A percentile compares a stretch with the other conserved stretches of the same genome.
Evolutionary conservation across 2,329 filamentous ascomycete genomes (phyloP).

Genomic region (Xylariaceae sp.): DNA sequence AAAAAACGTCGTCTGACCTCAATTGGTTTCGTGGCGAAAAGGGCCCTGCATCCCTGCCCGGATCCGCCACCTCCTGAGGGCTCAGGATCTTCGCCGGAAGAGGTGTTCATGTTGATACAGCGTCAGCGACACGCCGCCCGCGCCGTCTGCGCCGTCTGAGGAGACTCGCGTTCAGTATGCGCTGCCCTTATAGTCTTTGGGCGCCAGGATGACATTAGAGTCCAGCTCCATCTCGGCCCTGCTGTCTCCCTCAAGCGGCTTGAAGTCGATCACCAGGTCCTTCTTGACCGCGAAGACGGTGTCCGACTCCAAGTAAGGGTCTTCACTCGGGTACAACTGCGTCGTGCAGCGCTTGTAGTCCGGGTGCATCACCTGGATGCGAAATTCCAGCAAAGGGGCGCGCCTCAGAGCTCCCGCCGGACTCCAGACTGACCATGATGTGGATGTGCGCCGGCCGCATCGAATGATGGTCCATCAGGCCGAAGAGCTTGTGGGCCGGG

Average conservation of each 20-base stretch:
- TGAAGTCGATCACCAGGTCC: conserved; percentile 43
- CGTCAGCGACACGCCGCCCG: too few relatives aligned
- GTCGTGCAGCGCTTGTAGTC: conserved; percentile 66
- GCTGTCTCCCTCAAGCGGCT: conserved; percentile 28
- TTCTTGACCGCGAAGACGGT: conserved; percentile 48
- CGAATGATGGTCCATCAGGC: conserved; percentile 40
- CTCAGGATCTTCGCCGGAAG: too few relatives aligned
- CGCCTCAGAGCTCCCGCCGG: too few relatives aligned
- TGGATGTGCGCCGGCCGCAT: conserved; percentile 44
- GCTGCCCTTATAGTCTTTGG: conserved; percentile 38
- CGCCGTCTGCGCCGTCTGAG: too few relatives aligned
- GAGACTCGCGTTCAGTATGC: conserved; percentile 12
- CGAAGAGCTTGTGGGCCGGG: conserved; percentile 33
- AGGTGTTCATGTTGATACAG: too few relatives aligned
- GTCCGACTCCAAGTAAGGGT: conserved; percentile 52
- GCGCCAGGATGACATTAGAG: conserved; percentile 34
- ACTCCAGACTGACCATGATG: conserved; percentile 40
- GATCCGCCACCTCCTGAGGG: too few relatives aligned
- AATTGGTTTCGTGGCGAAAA: too few relatives aligned
- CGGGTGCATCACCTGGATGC: conserved; percentile 51
- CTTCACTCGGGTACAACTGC: conserved; percentile 65
- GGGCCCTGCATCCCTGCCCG: too few relatives aligned
- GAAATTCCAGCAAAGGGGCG: too few relatives aligned
- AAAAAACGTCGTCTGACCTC: too few relatives aligned
- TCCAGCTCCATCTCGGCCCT: conserved; percentile 24